Base-by-base conservation (phyloP, 768 basidiomycete genomes). In the Scleroderma bovista region DNA sequence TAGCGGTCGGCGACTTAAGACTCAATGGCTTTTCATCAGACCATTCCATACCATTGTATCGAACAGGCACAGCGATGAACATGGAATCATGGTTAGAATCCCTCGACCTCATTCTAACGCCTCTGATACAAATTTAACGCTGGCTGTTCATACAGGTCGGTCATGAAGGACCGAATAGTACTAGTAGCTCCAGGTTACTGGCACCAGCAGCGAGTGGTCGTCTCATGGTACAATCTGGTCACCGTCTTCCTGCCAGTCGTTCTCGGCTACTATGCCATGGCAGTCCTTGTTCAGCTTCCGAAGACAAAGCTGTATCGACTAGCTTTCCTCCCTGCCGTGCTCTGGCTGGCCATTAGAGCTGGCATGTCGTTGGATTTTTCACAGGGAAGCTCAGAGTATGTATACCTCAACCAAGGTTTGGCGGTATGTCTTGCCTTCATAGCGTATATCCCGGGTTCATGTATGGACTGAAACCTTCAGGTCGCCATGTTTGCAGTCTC, bases 271-370 rank as follows among this genome's bases (percentile, higher is more conserved):
- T 17, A 39, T 40, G 12, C 22, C 26, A 48, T 41, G 33, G 17
- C 39, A 26, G 31, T 36, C 22, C 47, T 24, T 23, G 29, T 34
- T 24, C 48, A 36, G 40, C 46, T 45, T 16, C 44, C 31, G n/a
- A 45, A 31, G 32, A 45, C 44, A 19, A 45, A 33, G 31, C 15
- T 45, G 1, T 33, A 20, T 34, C 74, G 79, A 31, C 52, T 77
- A 48, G 73, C 73, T 6, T 51, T 79, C 26, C 64, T 80, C 13
- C 76, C 77, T 6, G 51, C 76, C 29, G 71, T 75, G 3, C 54
- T 77, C 17, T 75, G 69, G 64, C 53, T 62, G 6, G 60, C 72
- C 12, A 76, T 72, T 52, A 66, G 71, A 23, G 71, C 72, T 6
- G 63, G 68, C 3, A 37, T 36, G 22, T 23, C 39, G 4, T 44